Percentiles rank a stretch among this genome's conserved stretches.
These are phyloP conservation scores for Rhizopogon salebrosus DNA, from an alignment of 768 basidiomycete species.

Conservation along the genomic window DNA sequence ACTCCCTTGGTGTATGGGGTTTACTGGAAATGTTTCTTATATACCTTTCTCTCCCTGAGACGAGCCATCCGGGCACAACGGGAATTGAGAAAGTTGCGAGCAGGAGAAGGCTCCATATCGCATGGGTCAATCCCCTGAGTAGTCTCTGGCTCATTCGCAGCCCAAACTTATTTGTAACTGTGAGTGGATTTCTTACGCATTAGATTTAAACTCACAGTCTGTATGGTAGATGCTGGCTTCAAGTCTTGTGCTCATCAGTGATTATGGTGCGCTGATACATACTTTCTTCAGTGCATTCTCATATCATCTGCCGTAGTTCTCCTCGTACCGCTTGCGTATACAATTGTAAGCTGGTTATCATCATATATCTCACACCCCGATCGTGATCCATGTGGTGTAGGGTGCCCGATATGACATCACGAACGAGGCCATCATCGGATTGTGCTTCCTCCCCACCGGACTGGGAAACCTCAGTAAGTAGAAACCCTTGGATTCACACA, in stretches of 20 bases:
- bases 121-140: constrained; percentile 28
- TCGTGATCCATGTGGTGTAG: too few species aligned
- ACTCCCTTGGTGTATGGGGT: constrained; percentile 33
- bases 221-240: constrained; percentile 39
- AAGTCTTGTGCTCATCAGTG: constrained; percentile 19
- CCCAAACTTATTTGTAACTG: constrained; percentile 23
- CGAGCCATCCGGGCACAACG: constrained; percentile 20
- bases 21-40: constrained; percentile 23
- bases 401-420: too few species aligned
- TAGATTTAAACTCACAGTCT: neutral
- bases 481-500: neutral
- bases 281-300: neutral
- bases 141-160: constrained; percentile 23
- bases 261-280: constrained; percentile 28
- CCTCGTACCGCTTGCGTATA: constrained; percentile 59
- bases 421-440: too few species aligned
- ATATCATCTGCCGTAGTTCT: constrained; percentile 25
- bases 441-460: constrained; percentile 20
- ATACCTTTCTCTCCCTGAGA: constrained; percentile 15
- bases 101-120: constrained; percentile 5
- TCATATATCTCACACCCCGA: neutral
- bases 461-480: constrained; percentile 20
- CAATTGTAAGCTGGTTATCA: constrained; percentile 41
- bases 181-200: constrained; percentile 8
- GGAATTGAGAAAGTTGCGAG: constrained; percentile 21